Evolutionary conservation across 768 basidiomycete species (phyloP), one percentile per base, ranked within the genome.

Genomic region (Postia placenta): DNA sequence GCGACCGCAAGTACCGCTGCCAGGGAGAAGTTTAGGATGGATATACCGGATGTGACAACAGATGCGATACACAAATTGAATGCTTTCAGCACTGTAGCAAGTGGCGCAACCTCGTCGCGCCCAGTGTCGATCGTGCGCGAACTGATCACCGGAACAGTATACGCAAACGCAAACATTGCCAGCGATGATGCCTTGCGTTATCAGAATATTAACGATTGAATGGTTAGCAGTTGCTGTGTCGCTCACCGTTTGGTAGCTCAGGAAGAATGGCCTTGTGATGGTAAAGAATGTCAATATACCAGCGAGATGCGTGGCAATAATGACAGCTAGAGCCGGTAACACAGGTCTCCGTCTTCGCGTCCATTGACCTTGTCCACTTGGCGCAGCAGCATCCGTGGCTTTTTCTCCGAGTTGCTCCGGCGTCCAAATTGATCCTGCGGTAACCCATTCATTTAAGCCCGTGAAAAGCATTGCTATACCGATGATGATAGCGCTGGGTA

Each of bases 11-110:
- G 73, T 19, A 74, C 62, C 19, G 85, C 81, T 0, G 94, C 89
- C 17, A 97, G 81, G 6, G 90, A 92, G 67, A 95, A 95, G 65
- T 97, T 96, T 63, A 96, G 80, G 51, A 96, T 83, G 14, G 91
- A 85, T 24, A 82, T 83, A 30, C 90, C 80, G 19, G 83, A 92
- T 53, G 96, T 86, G 43, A 92, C 76, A 1, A 88, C 86, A 2
- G 95, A 95, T 20, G 90, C 79, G 40, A 88, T 67, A 64, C 93
- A 89, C 23, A 94, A 78, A 57, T 86, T 87, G 52, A 91, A 70
- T 0, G 86, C 72, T 56, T 88, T 83, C 36, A 94, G 69, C 15
- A 87, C 67, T 15, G 66, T 60, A 15, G 72, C 76, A 28, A 69
- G 62, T 1, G 57, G 47, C 14, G 54, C 51, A 19, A 11, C 42